Conservation (phyloP, 805 yeast species). For the Yarrowia keelungensis region DNA sequence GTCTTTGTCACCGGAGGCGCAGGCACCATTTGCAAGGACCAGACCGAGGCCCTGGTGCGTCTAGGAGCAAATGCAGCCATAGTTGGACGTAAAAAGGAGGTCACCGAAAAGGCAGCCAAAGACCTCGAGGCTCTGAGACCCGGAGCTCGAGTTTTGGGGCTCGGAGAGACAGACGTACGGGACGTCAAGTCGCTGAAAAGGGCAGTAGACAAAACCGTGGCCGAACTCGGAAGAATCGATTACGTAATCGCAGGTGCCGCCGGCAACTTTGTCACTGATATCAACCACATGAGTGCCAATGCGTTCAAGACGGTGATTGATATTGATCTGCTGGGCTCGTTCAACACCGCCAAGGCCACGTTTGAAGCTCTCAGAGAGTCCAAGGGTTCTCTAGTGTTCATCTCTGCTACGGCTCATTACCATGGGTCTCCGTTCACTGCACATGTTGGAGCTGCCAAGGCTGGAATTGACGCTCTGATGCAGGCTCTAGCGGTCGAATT, state of each 20-base stretch:
- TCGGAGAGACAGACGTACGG: slow-evolving; percentile 81
- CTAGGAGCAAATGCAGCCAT: slow-evolving; percentile 89
- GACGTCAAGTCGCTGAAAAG: slow-evolving; percentile 61
- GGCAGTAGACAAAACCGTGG: slow-evolving; percentile 73
- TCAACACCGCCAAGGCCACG: slow-evolving; percentile 86
- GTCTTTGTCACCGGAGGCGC: slow-evolving; percentile 96
- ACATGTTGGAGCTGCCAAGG: slow-evolving; percentile 95
- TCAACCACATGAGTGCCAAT: slow-evolving; percentile 77
- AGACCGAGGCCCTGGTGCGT: slow-evolving; percentile 79
- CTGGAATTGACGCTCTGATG: slow-evolving; percentile 89
- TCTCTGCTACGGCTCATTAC: slow-evolving; percentile 88
- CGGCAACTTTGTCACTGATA: slow-evolving; percentile 85
- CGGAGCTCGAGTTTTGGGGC: slow-evolving; percentile 71
- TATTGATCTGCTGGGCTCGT: slow-evolving; percentile 88
- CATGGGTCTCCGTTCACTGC: slow-evolving; percentile 86
- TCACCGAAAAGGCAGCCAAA: slow-evolving; percentile 69
- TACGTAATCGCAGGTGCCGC: slow-evolving; percentile 95
- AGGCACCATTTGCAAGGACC: slow-evolving; percentile 90
- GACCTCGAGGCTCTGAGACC: slow-evolving; percentile 64
- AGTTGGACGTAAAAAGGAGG: slow-evolving; percentile 74
- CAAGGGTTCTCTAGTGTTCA: slow-evolving; percentile 77
- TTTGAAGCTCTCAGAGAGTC: slow-evolving; percentile 66
- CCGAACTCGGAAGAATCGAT: slow-evolving; percentile 77
- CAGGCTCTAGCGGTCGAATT: slow-evolving; percentile 86
- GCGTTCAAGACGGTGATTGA: slow-evolving; percentile 88